phyloP scores from a whole-genome alignment of 169 alveolate genomes.

The Eimeria falciformis region DNA sequence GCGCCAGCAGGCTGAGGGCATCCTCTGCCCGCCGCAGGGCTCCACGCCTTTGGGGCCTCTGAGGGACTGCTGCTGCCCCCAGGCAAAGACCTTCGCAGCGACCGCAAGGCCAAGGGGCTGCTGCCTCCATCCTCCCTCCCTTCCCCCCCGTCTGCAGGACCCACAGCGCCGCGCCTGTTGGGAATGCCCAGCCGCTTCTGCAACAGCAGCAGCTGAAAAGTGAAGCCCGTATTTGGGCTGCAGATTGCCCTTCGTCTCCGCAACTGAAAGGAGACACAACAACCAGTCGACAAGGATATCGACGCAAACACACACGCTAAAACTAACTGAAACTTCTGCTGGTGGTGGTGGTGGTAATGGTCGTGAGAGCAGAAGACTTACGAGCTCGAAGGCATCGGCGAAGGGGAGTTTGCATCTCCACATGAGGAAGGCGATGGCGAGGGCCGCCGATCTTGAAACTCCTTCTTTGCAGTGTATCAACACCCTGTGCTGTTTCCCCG shows the following conservation, averaged over 20 bases:
- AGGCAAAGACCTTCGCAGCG: too few species aligned
- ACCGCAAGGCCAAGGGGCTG: too few species aligned
- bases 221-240: constrained; percentile 76
- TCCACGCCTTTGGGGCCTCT: too few species aligned
- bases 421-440: constrained; percentile 74
- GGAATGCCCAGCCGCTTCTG: constrained; percentile 53
- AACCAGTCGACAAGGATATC: neutral
- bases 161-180: too few species aligned
- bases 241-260: constrained; percentile 60
- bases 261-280: constrained; percentile 45
- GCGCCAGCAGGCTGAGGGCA: too few species aligned
- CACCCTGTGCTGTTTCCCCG: constrained; percentile 18
- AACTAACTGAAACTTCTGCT: constrained; percentile 1
- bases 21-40: too few species aligned
- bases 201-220: constrained; percentile 65
- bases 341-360: neutral
- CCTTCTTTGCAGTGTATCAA: constrained; percentile 75
- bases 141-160: too few species aligned
- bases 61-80: too few species aligned
- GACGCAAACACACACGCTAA: neutral
- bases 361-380: neutral
- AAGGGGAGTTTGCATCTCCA: constrained; percentile 64
- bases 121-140: too few species aligned
- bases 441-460: constrained; percentile 73
- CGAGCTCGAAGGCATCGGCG: constrained; percentile 65